Evolutionary conservation across 1,284 basidiomycete genomes (phyloP).

Genomic region (Trichosporon faecale): DNA sequence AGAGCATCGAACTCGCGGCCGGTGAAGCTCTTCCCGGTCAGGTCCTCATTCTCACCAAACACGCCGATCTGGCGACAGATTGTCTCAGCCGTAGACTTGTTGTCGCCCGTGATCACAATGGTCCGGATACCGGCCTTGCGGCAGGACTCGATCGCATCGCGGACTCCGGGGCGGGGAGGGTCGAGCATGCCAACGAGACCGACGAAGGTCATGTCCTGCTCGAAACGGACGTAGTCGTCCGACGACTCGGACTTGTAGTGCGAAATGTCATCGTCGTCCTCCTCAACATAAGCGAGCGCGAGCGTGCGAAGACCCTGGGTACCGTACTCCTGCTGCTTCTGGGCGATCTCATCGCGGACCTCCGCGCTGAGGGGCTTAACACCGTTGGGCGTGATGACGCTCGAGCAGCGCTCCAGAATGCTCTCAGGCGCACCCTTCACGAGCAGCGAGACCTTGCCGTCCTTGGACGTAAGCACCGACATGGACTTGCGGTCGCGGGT

Average conservation of each 20-base stretch:
- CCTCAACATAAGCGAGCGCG: slow-evolving; percentile 82
- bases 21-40: slow-evolving; percentile 89
- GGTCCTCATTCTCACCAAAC: slow-evolving; percentile 75
- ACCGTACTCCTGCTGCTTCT: slow-evolving; percentile 68
- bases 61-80: slow-evolving; percentile 96
- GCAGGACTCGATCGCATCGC: slow-evolving; percentile 82
- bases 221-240: slow-evolving; percentile 81
- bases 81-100: slow-evolving; percentile 95
- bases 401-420: slow-evolving; percentile 77
- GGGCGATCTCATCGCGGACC: slow-evolving; percentile 64
- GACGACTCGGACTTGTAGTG: slow-evolving; percentile 77
- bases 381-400: slow-evolving; percentile 66
- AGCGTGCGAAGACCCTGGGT: slow-evolving; percentile 81
- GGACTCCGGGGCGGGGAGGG: slow-evolving; percentile 92
- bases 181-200: slow-evolving; percentile 97
- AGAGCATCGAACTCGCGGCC: slow-evolving; percentile 87
- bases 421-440: slow-evolving; percentile 97
- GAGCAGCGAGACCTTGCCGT: slow-evolving; percentile 64
- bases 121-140: slow-evolving; percentile 90
- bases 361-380: slow-evolving; percentile 60
- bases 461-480: slow-evolving; percentile 77
- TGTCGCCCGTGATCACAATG: slow-evolving; percentile 97
- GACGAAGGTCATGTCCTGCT: slow-evolving; percentile 86
- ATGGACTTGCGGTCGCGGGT: slow-evolving; percentile 98
- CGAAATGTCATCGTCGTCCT: slow-evolving; percentile 68